Percentiles rank a stretch among this genome's conserved stretches.
phyloP scores from a whole-genome alignment of 2,329 filamentous ascomycete species.

The Colletotrichum acutatum region DNA sequence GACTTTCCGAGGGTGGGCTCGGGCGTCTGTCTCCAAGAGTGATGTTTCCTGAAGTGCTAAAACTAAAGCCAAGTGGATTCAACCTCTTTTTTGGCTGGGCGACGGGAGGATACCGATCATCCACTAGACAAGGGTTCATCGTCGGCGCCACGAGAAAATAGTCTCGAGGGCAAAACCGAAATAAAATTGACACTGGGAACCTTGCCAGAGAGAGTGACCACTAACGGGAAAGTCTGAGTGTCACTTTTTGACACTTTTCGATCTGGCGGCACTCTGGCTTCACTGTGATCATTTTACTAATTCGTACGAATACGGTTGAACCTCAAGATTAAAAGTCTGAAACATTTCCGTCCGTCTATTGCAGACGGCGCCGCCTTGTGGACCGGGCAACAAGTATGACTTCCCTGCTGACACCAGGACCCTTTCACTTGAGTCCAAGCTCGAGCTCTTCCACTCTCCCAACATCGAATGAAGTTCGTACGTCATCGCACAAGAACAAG shows the following conservation, averaged over 20 bases:
- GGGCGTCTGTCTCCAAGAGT: neutral
- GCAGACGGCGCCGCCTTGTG: neutral
- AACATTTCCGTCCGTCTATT: neutral
- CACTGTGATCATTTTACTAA: too few relatives aligned
- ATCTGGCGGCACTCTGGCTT: too few relatives aligned
- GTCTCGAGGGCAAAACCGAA: neutral
- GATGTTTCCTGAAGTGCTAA: neutral
- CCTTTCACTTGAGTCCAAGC: neutral
- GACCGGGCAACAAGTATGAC: neutral
- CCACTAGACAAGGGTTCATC: conserved; percentile 22
- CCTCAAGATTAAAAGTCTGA: neutral
- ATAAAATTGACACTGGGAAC: neutral
- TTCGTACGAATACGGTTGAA: too few relatives aligned
- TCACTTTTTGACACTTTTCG: neutral
- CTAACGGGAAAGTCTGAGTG: too few relatives aligned
- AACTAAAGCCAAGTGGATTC: too few relatives aligned
- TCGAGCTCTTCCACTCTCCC: neutral
- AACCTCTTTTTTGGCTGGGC: conserved; percentile 24
- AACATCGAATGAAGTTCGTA: neutral
- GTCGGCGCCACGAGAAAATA: neutral
- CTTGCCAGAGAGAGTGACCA: neutral
- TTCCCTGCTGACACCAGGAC: neutral
- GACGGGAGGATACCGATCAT: conserved; percentile 34
- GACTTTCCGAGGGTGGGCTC: neutral
- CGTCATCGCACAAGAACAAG: neutral